Base-by-base conservation (phyloP, 306 rosid genomes). In the Hippophae gyantsensis region DNA sequence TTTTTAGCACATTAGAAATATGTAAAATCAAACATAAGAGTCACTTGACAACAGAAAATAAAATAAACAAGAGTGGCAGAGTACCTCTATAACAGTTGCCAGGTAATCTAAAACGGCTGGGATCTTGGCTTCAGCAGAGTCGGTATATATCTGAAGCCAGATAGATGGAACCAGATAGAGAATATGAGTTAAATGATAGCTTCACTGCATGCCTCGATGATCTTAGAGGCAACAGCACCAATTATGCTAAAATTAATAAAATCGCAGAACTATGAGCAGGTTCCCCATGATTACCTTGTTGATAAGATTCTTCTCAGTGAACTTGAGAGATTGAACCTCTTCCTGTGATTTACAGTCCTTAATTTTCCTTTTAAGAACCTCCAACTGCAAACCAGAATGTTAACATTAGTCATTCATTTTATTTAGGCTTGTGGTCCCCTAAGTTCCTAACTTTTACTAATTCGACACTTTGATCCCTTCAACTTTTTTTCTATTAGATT, bases 41-140 rank as follows among this genome's bases (percentile, higher is more conserved):
- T 32, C 38, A 32, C 38, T 32, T 32, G 10, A 12, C n/a, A 25
- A 14, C 46, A 54, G 57, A 44, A 56, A 48, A 6, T 32, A 25
- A 27, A 44, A 57, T 26, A 57, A 43, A 70, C 11, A 59, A 23
- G 25, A 57, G 54, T 14, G 58, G 48, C 43, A 44, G 56, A 60
- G 47, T 84, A 90, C 97, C 98, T 87, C 98, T 53, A 87, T 75
- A 48, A 85, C 87, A 68, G 98, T 92, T 69, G 80, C 95, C 65
- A 92, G 66, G 79, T 92, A 92, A 69, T 87, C 95, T 74, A 87
- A 72, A 76, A 87, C 96, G 46, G 96, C 83, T 6, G 93, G 98
- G 72, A 87, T 87, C 82, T 92, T 92, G 65, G 93, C 98, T 81
- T 78, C 95, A 13, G 98, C 98, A 67, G 98, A 87, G 57, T 85